phyloP scores from a whole-genome alignment of 1,284 basidiomycete genomes.

The Ceratobasidium sp. region DNA sequence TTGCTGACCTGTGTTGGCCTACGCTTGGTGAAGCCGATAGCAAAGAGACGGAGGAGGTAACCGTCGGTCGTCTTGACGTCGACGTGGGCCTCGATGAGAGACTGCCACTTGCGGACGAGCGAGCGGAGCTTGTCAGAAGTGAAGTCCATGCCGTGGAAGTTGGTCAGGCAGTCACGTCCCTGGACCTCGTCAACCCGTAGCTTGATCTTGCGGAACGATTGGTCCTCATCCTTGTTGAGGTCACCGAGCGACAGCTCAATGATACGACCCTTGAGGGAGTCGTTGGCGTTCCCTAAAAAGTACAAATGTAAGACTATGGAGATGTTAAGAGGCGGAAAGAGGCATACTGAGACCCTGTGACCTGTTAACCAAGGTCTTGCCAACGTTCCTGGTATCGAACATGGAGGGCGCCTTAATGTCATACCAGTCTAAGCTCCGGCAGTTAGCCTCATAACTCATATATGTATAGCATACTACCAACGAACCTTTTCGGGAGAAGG shows the following conservation, averaged over 20 bases:
- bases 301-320: conserved; percentile 36
- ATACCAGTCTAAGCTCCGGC: conserved; percentile 87
- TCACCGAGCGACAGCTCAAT: conserved; percentile 97
- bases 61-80: conserved; percentile 99
- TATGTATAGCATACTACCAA: conserved; percentile 16
- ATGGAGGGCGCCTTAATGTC: conserved; percentile 99
- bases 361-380: conserved; percentile 99
- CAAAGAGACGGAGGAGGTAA: conserved; percentile 98
- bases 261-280: conserved; percentile 97
- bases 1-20: conserved; percentile 97
- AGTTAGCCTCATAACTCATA: conserved; percentile 1
- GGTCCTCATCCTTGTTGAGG: conserved; percentile 99
- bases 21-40: conserved; percentile 99
- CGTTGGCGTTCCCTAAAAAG: conserved; percentile 91
- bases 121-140: conserved; percentile 99
- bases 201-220: conserved; percentile 99
- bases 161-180: conserved; percentile 99
- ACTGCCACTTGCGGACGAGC: conserved; percentile 99
- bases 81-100: conserved; percentile 97
- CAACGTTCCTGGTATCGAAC: conserved; percentile 96
- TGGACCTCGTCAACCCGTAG: conserved; percentile 97
- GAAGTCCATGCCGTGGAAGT: conserved; percentile 99
- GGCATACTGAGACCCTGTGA: conserved; percentile 95
- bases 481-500: conserved; percentile 96
- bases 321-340: not conserved